Base-by-base conservation (phyloP, 495 filamentous ascomycete genomes). In the Hypoxylon intermedium region DNA sequence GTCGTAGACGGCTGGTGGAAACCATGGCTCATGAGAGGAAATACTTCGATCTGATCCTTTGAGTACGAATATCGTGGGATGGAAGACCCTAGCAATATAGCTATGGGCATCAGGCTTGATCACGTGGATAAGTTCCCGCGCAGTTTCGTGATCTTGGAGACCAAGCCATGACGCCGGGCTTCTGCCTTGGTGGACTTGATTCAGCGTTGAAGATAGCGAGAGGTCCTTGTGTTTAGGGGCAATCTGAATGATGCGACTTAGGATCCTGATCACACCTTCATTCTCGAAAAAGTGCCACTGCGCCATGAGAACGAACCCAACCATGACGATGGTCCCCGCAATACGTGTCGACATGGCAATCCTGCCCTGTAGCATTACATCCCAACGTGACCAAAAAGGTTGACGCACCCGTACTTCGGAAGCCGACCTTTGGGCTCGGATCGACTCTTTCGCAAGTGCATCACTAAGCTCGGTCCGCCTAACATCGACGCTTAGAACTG, bases 401-500 rank as follows among this genome's bases (percentile, higher is more conserved):
- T 73, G 73, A 45, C 74, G 75, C 2, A 63, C 40, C 5, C 59
- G 49, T 5, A 23, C 24, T 4, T 60, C 63, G 0, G 57, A 57
- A 4, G 64, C 19, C n/a, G 59, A 57, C 19, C 68, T 75, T 23
- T 63, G 67, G 16, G 67, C 58, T n/a, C 66, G 72, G 11, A 74
- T 59, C 0, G 76, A 75, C 5, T 73, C 73, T 53, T 76, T 82
- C 16, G 77, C 79, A 13, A 82, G 65, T 18, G 73, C 71, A 46
- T 80, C 78, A 23, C 73, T 74, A 0, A 91, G 77, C 74, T 90
- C 88, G 43, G 85, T 80, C 58, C 89, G 81, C 3, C 83, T 82
- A 16, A 91, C 85, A 54, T 91, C 88, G 50, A 91, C 84, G 62
- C 86, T 90, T 16, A 91, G 77, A 31, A 91, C 87, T 4, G 87